These are phyloP conservation scores for Lycium barbarum DNA, from an alignment of 257 asterid species.

Conservation along the genomic window DNA sequence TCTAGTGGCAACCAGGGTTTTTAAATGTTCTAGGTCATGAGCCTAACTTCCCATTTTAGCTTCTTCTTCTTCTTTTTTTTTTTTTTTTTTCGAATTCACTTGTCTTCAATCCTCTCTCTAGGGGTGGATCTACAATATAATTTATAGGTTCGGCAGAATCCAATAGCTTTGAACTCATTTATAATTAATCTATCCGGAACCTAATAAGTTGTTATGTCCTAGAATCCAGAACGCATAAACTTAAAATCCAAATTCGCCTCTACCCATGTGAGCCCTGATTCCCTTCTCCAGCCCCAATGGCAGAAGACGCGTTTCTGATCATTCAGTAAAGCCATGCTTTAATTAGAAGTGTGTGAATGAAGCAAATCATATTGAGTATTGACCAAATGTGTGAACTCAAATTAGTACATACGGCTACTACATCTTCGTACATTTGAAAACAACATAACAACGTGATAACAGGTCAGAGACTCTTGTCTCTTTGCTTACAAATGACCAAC, in stretches of 20 bases:
- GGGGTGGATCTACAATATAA: too few relatives aligned
- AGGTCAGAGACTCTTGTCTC: background rate
- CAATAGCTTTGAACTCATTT: too few relatives aligned
- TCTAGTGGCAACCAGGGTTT: background rate
- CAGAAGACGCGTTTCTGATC: constrained; percentile 19
- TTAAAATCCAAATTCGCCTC: background rate
- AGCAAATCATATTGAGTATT: background rate
- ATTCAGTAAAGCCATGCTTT: constrained; percentile 21
- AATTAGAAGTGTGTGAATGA: background rate
- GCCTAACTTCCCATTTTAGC: background rate
- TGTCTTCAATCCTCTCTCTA: background rate
- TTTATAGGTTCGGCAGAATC: too few relatives aligned
- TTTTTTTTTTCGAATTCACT: background rate
- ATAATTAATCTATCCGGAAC: too few relatives aligned
- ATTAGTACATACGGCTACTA: constrained; percentile 9
- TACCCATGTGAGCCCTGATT: background rate
- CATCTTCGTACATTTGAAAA: background rate
- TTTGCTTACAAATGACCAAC: background rate
- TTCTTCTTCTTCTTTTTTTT: too few relatives aligned
- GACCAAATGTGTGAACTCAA: constrained; percentile 3
- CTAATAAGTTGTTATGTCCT: too few relatives aligned
- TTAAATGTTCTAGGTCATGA: background rate
- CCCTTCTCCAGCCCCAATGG: background rate
- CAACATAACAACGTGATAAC: constrained; percentile 22
- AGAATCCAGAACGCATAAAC: too few relatives aligned